Evolutionary conservation across 192 early-diverging fungal genomes (phyloP).

Genomic region (Entrophospora sp.): DNA sequence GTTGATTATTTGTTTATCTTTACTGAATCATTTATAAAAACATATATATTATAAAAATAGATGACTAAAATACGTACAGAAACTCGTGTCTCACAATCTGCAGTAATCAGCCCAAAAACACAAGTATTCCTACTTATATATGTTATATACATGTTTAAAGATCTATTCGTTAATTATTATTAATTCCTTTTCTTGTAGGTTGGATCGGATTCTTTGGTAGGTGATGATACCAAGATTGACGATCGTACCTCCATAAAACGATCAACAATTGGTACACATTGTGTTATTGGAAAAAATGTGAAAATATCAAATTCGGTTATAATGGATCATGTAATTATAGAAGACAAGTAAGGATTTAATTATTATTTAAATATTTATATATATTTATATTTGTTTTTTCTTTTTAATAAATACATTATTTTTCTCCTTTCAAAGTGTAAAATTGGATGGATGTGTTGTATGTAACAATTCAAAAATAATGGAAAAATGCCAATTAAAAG

Average conservation of each 20-base stretch:
- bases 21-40: neutral
- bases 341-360: conserved; percentile 76
- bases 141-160: too few species aligned
- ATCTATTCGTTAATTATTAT: neutral
- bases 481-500: conserved; percentile 69
- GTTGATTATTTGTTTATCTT: neutral
- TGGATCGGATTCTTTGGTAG: conserved; percentile 84
- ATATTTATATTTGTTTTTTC: conserved; percentile 1
- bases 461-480: conserved; percentile 73
- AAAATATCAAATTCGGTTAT: conserved; percentile 93
- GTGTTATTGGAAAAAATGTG: conserved; percentile 91
- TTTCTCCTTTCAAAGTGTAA: conserved; percentile 53
- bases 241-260: conserved; percentile 91
- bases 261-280: conserved; percentile 87
- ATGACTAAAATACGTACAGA: conserved; percentile 34
- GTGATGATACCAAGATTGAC: conserved; percentile 80
- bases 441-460: conserved; percentile 80
- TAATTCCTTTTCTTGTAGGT: conserved; percentile 41
- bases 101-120: conserved; percentile 55
- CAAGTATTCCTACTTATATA: too few species aligned
- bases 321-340: conserved; percentile 91
- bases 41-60: conserved; percentile 25
- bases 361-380: neutral
- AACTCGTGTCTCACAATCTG: conserved; percentile 56
- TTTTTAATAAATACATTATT: neutral